phyloP scores from a whole-genome alignment of 2,329 filamentous ascomycete genomes.

The Sporothrix humicola region DNA sequence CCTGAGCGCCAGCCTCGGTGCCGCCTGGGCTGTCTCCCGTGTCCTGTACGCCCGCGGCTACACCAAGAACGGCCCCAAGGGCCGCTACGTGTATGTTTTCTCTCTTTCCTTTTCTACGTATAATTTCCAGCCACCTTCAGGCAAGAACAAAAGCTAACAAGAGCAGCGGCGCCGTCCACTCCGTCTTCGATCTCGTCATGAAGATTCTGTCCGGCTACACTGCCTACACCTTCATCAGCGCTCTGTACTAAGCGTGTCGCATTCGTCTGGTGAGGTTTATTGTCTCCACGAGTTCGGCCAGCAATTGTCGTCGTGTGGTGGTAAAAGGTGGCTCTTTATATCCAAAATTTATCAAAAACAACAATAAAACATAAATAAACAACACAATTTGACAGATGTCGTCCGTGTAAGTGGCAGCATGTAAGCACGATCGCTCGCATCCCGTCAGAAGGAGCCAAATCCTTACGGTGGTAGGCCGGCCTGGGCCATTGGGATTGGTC shows the following conservation, averaged over 20 bases:
- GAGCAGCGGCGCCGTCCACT: conserved; percentile 46
- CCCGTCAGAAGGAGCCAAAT: background rate
- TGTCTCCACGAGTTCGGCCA: background rate
- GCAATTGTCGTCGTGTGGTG: background rate
- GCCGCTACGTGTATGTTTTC: conserved; percentile 48
- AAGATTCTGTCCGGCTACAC: conserved; percentile 54
- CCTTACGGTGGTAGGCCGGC: background rate
- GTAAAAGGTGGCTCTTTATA: background rate
- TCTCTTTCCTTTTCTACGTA: background rate
- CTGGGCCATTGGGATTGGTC: conserved; percentile 6
- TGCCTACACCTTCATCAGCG: conserved; percentile 44
- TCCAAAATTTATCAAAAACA: background rate
- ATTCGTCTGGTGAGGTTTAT: background rate
- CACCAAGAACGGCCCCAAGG: conserved; percentile 52
- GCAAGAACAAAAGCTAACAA: conserved; percentile 1
- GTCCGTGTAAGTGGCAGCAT: background rate
- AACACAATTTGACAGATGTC: background rate
- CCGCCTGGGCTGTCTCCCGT: conserved; percentile 59
- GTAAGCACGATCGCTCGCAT: background rate
- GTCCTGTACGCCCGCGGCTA: conserved; percentile 64
- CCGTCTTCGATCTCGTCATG: conserved; percentile 48
- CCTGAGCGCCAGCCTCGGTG: conserved; percentile 56
- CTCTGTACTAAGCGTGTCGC: conserved; percentile 1
- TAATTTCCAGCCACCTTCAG: background rate
- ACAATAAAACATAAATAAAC: background rate